phyloP scores from a whole-genome alignment of 805 yeast species.

The Wickerhamomyces subpelliculosus region DNA sequence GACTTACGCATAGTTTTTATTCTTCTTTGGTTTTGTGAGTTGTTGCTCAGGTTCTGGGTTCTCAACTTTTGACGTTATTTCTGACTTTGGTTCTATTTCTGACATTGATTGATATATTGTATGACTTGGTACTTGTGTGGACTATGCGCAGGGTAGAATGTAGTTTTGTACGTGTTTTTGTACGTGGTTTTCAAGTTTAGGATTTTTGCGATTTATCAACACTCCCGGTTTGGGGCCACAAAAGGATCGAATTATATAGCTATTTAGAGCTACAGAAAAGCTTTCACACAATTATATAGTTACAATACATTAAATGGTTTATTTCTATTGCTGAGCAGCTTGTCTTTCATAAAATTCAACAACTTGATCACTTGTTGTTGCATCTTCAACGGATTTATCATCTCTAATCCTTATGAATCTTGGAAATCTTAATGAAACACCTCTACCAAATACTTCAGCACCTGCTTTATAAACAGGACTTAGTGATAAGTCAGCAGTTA shows the following conservation, averaged over 20 bases:
- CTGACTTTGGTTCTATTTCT: not conserved
- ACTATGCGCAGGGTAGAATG: too few relatives aligned
- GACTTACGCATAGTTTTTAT: not conserved
- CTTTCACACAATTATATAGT: not conserved
- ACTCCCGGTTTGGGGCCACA: not conserved
- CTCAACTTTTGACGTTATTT: not conserved
- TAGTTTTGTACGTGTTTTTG: not conserved
- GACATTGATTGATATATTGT: too few relatives aligned
- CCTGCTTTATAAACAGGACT: constrained; percentile 91
- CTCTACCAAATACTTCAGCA: constrained; percentile 61
- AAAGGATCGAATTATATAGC: not conserved
- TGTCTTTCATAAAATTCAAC: constrained; percentile 79
- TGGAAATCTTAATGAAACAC: constrained; percentile 85
- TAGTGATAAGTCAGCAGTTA: constrained; percentile 84
- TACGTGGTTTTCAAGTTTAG: too few relatives aligned
- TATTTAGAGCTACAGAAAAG: not conserved
- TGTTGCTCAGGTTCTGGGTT: not conserved
- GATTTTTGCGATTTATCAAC: too few relatives aligned
- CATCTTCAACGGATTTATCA: constrained; percentile 80
- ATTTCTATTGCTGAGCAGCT: constrained; percentile 18
- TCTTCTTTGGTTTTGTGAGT: not conserved
- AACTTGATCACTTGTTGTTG: constrained; percentile 78
- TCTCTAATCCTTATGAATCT: constrained; percentile 78
- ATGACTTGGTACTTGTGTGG: too few relatives aligned
- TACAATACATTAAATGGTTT: not conserved